Evolutionary conservation across 2,329 filamentous ascomycete genomes (phyloP), one percentile per base, ranked within the genome.

Genomic region (Aspergillus aculeatinus): DNA sequence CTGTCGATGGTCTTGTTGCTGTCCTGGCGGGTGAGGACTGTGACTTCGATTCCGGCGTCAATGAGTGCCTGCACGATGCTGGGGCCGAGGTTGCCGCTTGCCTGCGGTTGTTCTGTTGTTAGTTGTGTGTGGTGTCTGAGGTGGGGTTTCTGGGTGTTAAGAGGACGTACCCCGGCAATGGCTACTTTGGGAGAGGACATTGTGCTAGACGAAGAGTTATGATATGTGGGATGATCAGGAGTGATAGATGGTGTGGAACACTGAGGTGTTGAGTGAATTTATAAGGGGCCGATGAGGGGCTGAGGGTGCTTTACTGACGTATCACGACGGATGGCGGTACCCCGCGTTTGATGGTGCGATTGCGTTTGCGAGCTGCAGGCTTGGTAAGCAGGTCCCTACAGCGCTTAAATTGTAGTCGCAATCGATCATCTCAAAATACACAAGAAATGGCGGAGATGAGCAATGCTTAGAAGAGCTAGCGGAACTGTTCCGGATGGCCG

Each of bases 1-100:
- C 39, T 6, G 14, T 61, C 59, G 42, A 60, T 52, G 4, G 44
- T 47, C 4, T 48, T 51, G 27, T 58, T 50, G 4, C 55, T 68
- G 42, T 44, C 59, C 0, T 61, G 39, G 14, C 71, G 62, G 2
- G 68, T 68, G n/a, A 74, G 65, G 31, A 68, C 64, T 3, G 69
- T 71, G 4, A 74, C 67, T n/a, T 67, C 54, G 59, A 72, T 69
- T 1, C 64, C 53, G 39, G 70, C 65, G 10, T 60, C 27, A 27
- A 70, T 60, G 2, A 74, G 63, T n/a, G 63, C 67, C 16, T 65
- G 55, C 35, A 74, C 67, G 14, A 74, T 52, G 16, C 66, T 52
- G 12, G 64, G 63, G 35, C 71, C 72, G 16, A 73, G 64, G 42
- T 70, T 72, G 16, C 73, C 73, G 39, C 63, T 73, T 12, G 66